Conservation (phyloP, 2,329 filamentous ascomycete species). For the Gaeumannomyces tritici region DNA sequence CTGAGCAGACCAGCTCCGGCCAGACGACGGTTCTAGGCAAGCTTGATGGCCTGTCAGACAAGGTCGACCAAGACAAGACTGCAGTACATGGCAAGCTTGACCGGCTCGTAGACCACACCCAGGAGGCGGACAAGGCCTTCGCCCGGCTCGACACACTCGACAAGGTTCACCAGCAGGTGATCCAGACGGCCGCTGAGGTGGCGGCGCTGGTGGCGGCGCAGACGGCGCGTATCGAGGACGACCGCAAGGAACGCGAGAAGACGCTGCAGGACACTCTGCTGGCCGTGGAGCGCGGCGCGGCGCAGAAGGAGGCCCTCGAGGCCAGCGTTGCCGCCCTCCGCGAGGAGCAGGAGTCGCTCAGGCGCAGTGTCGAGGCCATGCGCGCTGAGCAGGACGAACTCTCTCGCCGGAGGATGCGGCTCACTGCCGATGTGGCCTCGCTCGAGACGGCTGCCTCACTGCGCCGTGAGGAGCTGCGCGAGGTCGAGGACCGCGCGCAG, state of each 20-base stretch:
- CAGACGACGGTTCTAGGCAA: constrained; percentile 49
- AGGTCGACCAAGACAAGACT: constrained; percentile 35
- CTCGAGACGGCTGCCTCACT: constrained; percentile 85
- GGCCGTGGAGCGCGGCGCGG: constrained; percentile 66
- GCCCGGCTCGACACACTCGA: constrained; percentile 75
- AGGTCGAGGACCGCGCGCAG: constrained; percentile 86
- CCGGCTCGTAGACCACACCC: constrained; percentile 49
- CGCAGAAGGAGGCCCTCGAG: constrained; percentile 54
- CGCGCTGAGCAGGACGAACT: constrained; percentile 66
- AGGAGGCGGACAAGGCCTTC: constrained; percentile 59
- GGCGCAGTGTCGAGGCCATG: constrained; percentile 48
- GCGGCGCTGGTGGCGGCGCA: constrained; percentile 72
- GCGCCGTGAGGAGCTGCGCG: constrained; percentile 79
- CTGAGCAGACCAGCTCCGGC: constrained; percentile 28
- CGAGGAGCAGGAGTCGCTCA: constrained; percentile 42
- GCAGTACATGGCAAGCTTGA: constrained; percentile 48
- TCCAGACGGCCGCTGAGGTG: constrained; percentile 74
- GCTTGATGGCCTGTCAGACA: constrained; percentile 21
- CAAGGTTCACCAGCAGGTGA: constrained; percentile 79
- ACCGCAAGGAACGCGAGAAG: constrained; percentile 69
- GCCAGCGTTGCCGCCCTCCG: constrained; percentile 37
- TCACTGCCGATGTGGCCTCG: constrained; percentile 79
- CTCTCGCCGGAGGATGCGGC: constrained; percentile 64
- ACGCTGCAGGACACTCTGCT: constrained; percentile 71
- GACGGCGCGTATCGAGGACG: constrained; percentile 63